Conservation (phyloP, 2,329 filamentous ascomycete species). For the Blumeriella jaapii region DNA sequence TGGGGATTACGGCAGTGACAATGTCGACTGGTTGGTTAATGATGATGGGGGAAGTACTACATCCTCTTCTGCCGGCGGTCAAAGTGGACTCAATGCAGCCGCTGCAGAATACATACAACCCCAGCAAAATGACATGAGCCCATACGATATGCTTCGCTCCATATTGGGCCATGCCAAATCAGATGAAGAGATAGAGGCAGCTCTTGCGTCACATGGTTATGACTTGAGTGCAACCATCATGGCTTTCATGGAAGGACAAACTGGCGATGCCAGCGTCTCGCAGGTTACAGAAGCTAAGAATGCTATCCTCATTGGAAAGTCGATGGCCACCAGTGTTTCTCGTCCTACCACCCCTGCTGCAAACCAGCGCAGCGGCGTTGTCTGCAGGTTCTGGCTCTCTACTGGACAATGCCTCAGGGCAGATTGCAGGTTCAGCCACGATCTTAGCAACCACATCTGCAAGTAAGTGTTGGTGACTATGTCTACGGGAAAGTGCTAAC, state of each 20-base stretch:
- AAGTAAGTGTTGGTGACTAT: conserved; percentile 58
- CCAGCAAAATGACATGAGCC: conserved; percentile 79
- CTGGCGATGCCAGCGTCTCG: conserved; percentile 35
- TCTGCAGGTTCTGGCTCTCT: conserved; percentile 95
- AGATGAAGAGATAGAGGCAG: conserved; percentile 90
- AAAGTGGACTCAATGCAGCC: conserved; percentile 64
- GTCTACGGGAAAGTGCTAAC: conserved; percentile 10
- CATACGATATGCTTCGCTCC: conserved; percentile 93
- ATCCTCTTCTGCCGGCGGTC: conserved; percentile 56
- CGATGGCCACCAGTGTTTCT: conserved; percentile 61
- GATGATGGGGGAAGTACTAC: conserved; percentile 76
- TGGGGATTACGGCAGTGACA: conserved; percentile 84
- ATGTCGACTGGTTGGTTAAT: conserved; percentile 89
- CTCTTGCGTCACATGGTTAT: conserved; percentile 79
- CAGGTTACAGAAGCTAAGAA: conserved; percentile 47
- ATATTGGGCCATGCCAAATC: conserved; percentile 81
- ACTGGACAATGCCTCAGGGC: conserved; percentile 91
- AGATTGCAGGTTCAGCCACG: conserved; percentile 94
- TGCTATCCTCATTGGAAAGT: conserved; percentile 75
- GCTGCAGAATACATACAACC: conserved; percentile 66
- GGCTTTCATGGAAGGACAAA: conserved; percentile 69
- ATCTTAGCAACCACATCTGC: conserved; percentile 92
- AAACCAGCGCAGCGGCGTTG: conserved; percentile 71
- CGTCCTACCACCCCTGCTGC: conserved; percentile 66
- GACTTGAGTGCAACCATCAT: conserved; percentile 88